Conservation (phyloP, 345 rosid species). For the Corchorus capsularis region DNA sequence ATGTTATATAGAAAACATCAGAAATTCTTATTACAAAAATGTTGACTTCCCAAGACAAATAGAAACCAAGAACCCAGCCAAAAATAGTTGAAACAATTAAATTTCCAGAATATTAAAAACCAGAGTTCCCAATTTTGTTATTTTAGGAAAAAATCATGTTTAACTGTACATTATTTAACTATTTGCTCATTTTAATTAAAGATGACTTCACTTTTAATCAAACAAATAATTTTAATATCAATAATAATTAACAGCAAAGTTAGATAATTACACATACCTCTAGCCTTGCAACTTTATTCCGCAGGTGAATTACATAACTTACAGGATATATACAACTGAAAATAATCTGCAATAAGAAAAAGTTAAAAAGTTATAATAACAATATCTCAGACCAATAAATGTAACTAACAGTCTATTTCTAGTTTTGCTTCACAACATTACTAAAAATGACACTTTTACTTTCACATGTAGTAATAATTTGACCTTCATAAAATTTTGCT, state of each 20-base stretch:
- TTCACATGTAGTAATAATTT: neutral
- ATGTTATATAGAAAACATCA: neutral
- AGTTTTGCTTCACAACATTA: neutral
- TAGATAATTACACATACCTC: slow-evolving; percentile 46
- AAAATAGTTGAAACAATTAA: neutral
- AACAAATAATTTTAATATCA: neutral
- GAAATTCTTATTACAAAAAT: neutral
- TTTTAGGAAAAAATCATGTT: neutral
- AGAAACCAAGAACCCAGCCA: neutral
- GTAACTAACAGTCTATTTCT: neutral
- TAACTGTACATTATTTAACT: neutral
- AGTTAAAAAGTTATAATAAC: neutral
- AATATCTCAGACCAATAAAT: neutral
- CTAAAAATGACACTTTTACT: no score
- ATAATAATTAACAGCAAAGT: neutral
- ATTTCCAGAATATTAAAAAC: neutral
- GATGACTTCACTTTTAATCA: no score
- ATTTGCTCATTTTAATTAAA: neutral
- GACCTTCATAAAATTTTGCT: neutral
- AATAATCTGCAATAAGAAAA: slow-evolving; percentile 53
- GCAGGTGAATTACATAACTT: slow-evolving; percentile 52
- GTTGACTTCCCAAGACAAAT: neutral
- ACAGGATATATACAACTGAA: slow-evolving; percentile 51
- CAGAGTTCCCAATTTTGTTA: neutral
- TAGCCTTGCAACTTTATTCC: slow-evolving; percentile 48